Conservation (phyloP, 2,329 filamentous ascomycete species). For the Beauveria scarabaeidicola region DNA sequence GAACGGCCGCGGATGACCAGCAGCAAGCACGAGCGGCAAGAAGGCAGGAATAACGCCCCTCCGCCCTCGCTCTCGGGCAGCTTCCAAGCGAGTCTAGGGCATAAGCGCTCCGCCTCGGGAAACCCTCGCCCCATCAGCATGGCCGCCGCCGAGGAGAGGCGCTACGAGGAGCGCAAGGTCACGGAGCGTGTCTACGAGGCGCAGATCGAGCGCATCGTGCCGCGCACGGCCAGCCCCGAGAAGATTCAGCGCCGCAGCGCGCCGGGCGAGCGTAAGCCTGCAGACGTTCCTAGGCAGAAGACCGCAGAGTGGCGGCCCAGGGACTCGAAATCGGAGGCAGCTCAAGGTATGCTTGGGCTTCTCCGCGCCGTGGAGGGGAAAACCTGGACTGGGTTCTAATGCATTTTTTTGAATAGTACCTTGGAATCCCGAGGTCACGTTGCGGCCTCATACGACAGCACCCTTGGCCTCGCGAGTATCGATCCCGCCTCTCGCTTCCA, state of each 20-base stretch:
- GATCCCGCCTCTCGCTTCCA: constrained; percentile 62
- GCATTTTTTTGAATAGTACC: constrained; percentile 25
- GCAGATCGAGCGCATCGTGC: constrained; percentile 53
- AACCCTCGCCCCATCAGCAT: constrained; percentile 44
- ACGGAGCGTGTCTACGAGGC: constrained; percentile 50
- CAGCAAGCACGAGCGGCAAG: constrained; percentile 25
- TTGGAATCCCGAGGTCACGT: constrained; percentile 74
- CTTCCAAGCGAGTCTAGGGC: constrained; percentile 33
- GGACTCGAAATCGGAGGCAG: constrained; percentile 38
- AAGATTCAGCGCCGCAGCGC: constrained; percentile 38
- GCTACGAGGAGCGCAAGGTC: constrained; percentile 43
- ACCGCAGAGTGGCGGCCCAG: constrained; percentile 36
- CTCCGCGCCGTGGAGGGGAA: background rate
- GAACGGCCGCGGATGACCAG: constrained; percentile 28
- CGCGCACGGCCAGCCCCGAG: constrained; percentile 51
- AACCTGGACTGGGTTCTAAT: constrained; percentile 19
- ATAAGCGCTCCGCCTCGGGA: constrained; percentile 51
- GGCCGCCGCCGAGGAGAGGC: constrained; percentile 32
- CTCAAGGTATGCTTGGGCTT: constrained; percentile 35
- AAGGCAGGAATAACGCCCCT: constrained; percentile 16
- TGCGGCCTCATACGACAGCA: constrained; percentile 58
- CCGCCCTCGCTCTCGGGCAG: constrained; percentile 26
- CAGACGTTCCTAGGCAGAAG: constrained; percentile 32
- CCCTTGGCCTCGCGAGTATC: constrained; percentile 62
- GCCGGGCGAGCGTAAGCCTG: constrained; percentile 27